phyloP scores from a whole-genome alignment of 495 filamentous ascomycete genomes.

The Cercophora newfieldiana region DNA sequence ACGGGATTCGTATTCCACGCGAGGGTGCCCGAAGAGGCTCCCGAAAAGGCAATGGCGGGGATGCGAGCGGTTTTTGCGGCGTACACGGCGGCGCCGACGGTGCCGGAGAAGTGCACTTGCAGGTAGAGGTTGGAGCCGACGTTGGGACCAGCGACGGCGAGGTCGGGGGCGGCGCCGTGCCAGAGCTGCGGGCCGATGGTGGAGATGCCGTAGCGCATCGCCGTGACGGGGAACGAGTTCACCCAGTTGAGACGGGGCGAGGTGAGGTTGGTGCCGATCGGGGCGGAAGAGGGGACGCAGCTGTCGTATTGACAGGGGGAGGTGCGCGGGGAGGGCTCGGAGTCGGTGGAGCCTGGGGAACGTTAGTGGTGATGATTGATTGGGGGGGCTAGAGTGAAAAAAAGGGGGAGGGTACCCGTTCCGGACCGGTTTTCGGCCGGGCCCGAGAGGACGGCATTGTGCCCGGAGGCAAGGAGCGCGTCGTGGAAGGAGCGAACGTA shows the following conservation, averaged over 20 bases:
- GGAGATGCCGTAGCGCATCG: conserved; percentile 64
- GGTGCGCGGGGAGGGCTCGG: conserved; percentile 44
- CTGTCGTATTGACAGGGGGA: conserved; percentile 57
- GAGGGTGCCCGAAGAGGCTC: conserved; percentile 48
- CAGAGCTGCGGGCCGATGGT: conserved; percentile 53
- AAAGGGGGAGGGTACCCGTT: conserved; percentile 39
- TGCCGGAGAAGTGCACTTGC: conserved; percentile 58
- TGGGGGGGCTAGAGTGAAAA: neutral
- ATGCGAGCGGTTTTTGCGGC: conserved; percentile 51
- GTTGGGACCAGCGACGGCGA: conserved; percentile 66
- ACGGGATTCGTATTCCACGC: conserved; percentile 51
- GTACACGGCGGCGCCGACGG: conserved; percentile 60
- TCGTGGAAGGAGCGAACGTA: conserved; percentile 61
- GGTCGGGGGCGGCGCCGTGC: conserved; percentile 48
- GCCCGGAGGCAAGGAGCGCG: conserved; percentile 51
- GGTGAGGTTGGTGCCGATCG: conserved; percentile 56
- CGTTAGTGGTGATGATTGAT: neutral
- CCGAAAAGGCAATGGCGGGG: conserved; percentile 66
- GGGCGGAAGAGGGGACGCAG: conserved; percentile 56
- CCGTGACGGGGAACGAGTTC: conserved; percentile 66
- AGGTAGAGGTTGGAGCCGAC: conserved; percentile 61
- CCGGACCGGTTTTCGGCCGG: conserved; percentile 68
- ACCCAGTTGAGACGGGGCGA: conserved; percentile 65
- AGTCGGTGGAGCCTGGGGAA: conserved; percentile 52
- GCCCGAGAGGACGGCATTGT: conserved; percentile 61